Evolutionary conservation across 2,329 filamentous ascomycete species (phyloP).

Genomic region (Malbranchea zuffiana): DNA sequence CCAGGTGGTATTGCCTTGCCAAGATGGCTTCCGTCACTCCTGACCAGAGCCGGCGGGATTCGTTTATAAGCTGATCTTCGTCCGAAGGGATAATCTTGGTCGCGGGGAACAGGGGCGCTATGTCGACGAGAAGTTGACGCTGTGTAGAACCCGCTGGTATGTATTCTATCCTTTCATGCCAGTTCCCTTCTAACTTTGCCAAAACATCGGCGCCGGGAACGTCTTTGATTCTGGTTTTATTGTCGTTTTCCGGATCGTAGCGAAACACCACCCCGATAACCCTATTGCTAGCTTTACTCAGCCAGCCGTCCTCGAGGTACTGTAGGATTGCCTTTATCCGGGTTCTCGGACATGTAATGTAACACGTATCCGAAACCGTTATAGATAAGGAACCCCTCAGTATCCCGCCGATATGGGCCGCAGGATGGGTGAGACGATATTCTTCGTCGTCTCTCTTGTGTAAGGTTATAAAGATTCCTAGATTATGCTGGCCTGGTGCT

Average conservation of each 20-base stretch:
- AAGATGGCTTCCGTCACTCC: slow-evolving; percentile 77
- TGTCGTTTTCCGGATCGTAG: slow-evolving; percentile 79
- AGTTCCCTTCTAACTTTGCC: slow-evolving; percentile 70
- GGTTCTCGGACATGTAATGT: slow-evolving; percentile 79
- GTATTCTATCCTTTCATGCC: slow-evolving; percentile 63
- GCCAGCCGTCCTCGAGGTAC: slow-evolving; percentile 90
- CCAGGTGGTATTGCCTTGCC: slow-evolving; percentile 69
- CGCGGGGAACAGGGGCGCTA: slow-evolving; percentile 68
- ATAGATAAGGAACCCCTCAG: slow-evolving; percentile 79
- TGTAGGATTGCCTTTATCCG: slow-evolving; percentile 84
- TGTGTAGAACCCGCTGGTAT: slow-evolving; percentile 41
- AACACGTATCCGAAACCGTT: slow-evolving; percentile 80
- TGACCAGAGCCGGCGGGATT: slow-evolving; percentile 79
- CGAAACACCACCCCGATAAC: slow-evolving; percentile 84
- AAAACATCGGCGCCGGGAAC: slow-evolving; percentile 77
- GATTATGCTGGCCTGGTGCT: slow-evolving; percentile 80
- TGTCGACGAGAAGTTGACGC: slow-evolving; percentile 67
- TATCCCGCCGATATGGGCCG: slow-evolving; percentile 82
- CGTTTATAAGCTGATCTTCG: slow-evolving; percentile 72
- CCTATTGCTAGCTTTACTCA: slow-evolving; percentile 81
- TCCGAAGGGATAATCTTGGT: slow-evolving; percentile 68
- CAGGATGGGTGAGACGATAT: slow-evolving; percentile 88
- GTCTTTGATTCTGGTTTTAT: slow-evolving; percentile 67
- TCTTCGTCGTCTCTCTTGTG: slow-evolving; percentile 73
- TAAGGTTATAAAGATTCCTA: slow-evolving; percentile 87